A percentile compares a stretch with the other conserved stretches of the same genome.
phyloP scores from a whole-genome alignment of 2,329 filamentous ascomycete genomes.

The Alternaria dauci region DNA sequence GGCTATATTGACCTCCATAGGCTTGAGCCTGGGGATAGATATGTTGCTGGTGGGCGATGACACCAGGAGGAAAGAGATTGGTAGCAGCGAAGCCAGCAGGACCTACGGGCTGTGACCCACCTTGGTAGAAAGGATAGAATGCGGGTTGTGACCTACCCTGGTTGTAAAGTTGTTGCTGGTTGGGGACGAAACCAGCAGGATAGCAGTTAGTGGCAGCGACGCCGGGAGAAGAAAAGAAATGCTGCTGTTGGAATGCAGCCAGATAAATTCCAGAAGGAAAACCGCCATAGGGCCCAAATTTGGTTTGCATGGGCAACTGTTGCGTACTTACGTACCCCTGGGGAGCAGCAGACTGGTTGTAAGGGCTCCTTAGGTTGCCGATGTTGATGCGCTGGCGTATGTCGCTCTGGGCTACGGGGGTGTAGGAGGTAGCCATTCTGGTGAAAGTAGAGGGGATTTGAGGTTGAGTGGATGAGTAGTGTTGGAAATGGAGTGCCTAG shows the following conservation, averaged over 20 bases:
- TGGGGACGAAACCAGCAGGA: not conserved
- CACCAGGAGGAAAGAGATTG: not conserved
- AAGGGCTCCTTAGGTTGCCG: not conserved
- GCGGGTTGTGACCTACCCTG: not conserved
- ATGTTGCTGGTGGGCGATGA: not conserved
- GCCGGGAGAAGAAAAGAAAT: not conserved
- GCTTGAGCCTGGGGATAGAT: not conserved
- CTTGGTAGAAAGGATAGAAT: not conserved
- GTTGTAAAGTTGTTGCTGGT: not conserved
- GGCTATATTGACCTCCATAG: not conserved
- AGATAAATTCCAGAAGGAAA: not conserved
- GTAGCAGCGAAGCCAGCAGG: not conserved
- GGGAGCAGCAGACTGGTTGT: not conserved
- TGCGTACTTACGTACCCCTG: not conserved
- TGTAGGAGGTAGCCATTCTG: not conserved
- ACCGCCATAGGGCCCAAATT: not conserved
- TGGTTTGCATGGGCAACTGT: not conserved
- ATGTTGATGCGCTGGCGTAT: not conserved
- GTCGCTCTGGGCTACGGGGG: not conserved
- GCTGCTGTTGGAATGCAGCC: not conserved
- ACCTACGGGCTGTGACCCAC: not conserved
- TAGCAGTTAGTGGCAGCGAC: not conserved
- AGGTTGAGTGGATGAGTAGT: not conserved
- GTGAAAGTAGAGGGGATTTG: not conserved
- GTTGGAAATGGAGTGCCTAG: not conserved